phyloP scores from a whole-genome alignment of 2,329 filamentous ascomycete species.

The Teratosphaeria nubilosa region DNA sequence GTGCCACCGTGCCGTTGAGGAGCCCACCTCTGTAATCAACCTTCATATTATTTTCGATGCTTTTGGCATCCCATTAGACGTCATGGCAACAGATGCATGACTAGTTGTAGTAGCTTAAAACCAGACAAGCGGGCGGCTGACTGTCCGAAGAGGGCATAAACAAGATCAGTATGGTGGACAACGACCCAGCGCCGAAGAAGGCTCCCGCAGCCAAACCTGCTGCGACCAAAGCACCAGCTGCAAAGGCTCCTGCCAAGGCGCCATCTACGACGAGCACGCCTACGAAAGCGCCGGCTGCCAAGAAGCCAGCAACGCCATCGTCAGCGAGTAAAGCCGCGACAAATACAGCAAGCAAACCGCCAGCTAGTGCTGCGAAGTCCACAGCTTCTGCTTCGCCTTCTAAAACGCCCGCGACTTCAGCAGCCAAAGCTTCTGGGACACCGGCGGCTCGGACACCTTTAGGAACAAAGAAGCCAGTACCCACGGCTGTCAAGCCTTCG shows the following conservation, averaged over 20 bases:
- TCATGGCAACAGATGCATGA: background rate
- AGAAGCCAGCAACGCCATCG: constrained; percentile 4
- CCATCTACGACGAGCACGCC: constrained; percentile 11
- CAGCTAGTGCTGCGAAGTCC: background rate
- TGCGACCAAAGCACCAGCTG: constrained; percentile 2
- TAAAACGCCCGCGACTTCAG: constrained; percentile 1
- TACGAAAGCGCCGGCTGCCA: constrained; percentile 6
- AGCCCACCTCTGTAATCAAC: background rate
- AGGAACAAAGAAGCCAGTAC: constrained; percentile 14
- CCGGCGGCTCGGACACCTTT: constrained; percentile 2
- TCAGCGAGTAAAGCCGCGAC: constrained; percentile 9
- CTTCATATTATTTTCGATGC: background rate
- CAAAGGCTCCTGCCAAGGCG: constrained; percentile 9
- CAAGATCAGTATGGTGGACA: constrained; percentile 26
- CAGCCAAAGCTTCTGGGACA: constrained; percentile 7
- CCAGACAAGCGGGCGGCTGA: background rate
- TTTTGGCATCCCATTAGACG: background rate
- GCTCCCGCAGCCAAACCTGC: constrained; percentile 12
- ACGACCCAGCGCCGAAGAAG: constrained; percentile 16
- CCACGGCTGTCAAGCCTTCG: constrained; percentile 7
- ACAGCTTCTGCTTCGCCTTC: background rate
- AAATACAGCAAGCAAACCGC: background rate
- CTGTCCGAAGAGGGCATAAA: constrained; percentile 14
- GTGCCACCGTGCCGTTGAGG: background rate
- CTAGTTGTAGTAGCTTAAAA: background rate